Conservation (phyloP, 768 basidiomycete species). For the Xanthoconium purpureum region DNA sequence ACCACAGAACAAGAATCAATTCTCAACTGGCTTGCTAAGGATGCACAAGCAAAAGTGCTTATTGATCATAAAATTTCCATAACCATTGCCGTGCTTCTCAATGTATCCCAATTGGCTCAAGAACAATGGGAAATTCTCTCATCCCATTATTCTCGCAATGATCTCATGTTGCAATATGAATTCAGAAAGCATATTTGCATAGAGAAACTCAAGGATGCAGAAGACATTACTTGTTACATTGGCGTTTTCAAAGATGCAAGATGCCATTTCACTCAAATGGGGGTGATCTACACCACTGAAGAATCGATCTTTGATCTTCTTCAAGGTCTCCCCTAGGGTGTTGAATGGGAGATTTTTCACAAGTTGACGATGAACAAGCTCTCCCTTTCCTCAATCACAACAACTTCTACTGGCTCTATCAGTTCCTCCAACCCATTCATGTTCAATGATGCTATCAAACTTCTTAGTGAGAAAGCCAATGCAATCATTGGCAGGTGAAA, state of each 20-base stretch:
- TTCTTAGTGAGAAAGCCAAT: too few species aligned
- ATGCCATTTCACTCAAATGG: too few species aligned
- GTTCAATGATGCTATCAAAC: too few species aligned
- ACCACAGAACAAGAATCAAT: too few species aligned
- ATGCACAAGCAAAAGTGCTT: neutral
- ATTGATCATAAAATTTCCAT: neutral
- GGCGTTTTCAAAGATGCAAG: neutral
- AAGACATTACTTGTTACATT: too few species aligned
- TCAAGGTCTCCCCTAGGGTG: neutral
- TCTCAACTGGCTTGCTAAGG: neutral
- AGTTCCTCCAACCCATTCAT: too few species aligned
- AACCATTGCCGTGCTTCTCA: fast-evolving
- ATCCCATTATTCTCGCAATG: fast-evolving
- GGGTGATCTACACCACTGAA: neutral
- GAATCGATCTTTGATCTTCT: neutral
- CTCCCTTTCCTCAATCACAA: neutral
- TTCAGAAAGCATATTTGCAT: too few species aligned
- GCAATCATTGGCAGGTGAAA: too few species aligned
- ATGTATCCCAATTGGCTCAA: neutral
- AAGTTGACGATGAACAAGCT: neutral
- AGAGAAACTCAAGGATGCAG: too few species aligned
- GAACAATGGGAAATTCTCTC: too few species aligned
- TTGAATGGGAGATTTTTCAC: too few species aligned
- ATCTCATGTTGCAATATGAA: neutral
- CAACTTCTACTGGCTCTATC: too few species aligned